A percentile compares a stretch with the other conserved stretches of the same genome.
Evolutionary conservation across 805 yeast genomes (phyloP).

Genomic region (Hanseniaspora occidentalis): DNA sequence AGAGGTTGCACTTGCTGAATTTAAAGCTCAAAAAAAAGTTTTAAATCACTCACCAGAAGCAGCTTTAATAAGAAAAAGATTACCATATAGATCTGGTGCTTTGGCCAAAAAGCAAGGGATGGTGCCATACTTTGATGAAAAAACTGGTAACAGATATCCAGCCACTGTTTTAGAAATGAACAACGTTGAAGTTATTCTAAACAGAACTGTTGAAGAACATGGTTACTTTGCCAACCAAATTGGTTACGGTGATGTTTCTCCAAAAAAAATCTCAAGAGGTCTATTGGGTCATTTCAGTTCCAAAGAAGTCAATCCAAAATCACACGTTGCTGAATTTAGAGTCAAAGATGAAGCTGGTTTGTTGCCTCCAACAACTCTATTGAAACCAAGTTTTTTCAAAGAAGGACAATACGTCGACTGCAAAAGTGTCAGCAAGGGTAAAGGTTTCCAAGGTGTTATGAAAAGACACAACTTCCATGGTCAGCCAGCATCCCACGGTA

Average conservation of each 20-base stretch:
- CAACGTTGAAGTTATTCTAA: slow-evolving; percentile 72
- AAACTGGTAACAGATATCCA: slow-evolving; percentile 55
- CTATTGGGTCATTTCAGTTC: slow-evolving; percentile 65
- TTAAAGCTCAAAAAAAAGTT: neutral
- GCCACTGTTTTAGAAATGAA: slow-evolving; percentile 84
- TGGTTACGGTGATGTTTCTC: slow-evolving; percentile 64
- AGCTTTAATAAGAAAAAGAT: slow-evolving; percentile 40
- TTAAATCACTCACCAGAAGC: neutral
- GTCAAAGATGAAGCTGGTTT: slow-evolving; percentile 55
- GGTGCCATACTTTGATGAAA: slow-evolving; percentile 67
- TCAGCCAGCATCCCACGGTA: slow-evolving; percentile 91
- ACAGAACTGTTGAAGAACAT: slow-evolving; percentile 55
- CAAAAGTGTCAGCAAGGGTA: slow-evolving; percentile 73
- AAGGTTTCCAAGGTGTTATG: slow-evolving; percentile 98
- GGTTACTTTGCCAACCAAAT: slow-evolving; percentile 82
- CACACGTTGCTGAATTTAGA: slow-evolving; percentile 62
- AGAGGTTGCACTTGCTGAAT: neutral
- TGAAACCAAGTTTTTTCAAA: slow-evolving; percentile 74
- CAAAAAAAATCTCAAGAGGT: slow-evolving; percentile 48
- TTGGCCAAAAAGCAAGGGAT: slow-evolving; percentile 80
- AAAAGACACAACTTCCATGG: slow-evolving; percentile 86
- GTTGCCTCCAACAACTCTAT: slow-evolving; percentile 62
- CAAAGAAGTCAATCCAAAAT: slow-evolving; percentile 79
- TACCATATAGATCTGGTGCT: slow-evolving; percentile 72
- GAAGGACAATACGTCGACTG: slow-evolving; percentile 78